Conservation (phyloP, 352 stramenopile genomes). For the Globisporangium perplexum region DNA sequence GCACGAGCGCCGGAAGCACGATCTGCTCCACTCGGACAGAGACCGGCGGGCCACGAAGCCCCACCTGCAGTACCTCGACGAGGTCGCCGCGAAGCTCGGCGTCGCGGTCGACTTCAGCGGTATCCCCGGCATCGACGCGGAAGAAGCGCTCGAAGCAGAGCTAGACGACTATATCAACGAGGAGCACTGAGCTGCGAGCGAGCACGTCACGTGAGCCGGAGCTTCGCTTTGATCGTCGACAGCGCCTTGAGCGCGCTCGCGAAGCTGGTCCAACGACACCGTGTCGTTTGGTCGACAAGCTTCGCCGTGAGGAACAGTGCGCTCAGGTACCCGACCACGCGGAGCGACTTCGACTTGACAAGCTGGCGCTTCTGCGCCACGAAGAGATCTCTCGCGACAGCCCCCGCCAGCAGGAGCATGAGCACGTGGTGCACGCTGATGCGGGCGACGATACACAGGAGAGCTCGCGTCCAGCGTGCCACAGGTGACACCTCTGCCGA, state of each 20-base stretch:
- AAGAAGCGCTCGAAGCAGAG: conserved; percentile 50
- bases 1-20: conserved; percentile 65
- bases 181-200: background rate
- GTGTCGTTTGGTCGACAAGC: background rate
- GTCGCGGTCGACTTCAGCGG: conserved; percentile 45
- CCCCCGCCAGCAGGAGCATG: conserved; percentile 24
- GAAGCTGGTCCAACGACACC: background rate
- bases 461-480: background rate
- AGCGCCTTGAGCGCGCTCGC: background rate
- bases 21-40: conserved; percentile 30
- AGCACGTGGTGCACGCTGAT: conserved; percentile 17
- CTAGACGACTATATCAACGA: conserved; percentile 18
- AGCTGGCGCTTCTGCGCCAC: background rate
- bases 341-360: conserved; percentile 7
- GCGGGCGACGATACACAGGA: conserved; percentile 9
- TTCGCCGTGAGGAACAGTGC: conserved; percentile 23
- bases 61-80: conserved; percentile 36
- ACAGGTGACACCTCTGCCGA: background rate
- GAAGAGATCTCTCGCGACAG: conserved; percentile 6
- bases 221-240: background rate
- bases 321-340: conserved; percentile 7
- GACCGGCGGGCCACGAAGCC: conserved; percentile 26
- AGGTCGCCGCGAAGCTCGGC: conserved; percentile 45
- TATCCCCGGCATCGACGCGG: conserved; percentile 49
- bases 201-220: background rate